These are phyloP conservation scores for Cylindrotheca closterium DNA, from an alignment of 108 stramenopile genomes.

Conservation along the genomic window DNA sequence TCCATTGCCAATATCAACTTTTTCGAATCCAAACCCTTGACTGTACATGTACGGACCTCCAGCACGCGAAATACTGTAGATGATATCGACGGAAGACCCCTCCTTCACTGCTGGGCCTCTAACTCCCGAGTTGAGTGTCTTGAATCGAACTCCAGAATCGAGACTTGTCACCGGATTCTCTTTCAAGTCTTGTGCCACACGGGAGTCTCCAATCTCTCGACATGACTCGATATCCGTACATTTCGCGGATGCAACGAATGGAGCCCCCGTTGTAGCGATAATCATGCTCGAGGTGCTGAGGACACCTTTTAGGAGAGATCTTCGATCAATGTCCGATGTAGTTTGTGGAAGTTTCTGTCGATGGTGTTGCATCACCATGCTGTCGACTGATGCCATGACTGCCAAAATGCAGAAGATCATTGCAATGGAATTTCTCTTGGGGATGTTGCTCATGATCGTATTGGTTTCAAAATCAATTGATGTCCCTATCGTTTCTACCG, in stretches of 20 bases:
- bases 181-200: slow-evolving; percentile 39
- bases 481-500: too few species aligned
- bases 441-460: too few species aligned
- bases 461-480: too few species aligned
- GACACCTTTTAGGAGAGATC: too few species aligned
- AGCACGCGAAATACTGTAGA: slow-evolving; percentile 24
- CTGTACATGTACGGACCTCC: slow-evolving; percentile 47
- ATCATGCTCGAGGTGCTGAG: too few species aligned
- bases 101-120: slow-evolving; percentile 23
- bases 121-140: slow-evolving; percentile 30
- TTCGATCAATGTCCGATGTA: too few species aligned
- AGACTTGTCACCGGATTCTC: slow-evolving; percentile 41
- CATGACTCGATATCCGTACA: slow-evolving; percentile 65
- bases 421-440: too few species aligned
- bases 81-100: slow-evolving; percentile 33
- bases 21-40: slow-evolving; percentile 52
- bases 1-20: slow-evolving; percentile 35
- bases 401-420: too few species aligned
- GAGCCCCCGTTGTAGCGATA: neutral
- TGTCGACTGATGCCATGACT: too few species aligned
- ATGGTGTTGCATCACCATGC: too few species aligned
- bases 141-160: slow-evolving; percentile 39
- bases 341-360: too few species aligned
- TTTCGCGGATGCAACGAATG: slow-evolving; percentile 22
- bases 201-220: slow-evolving; percentile 55